Base-by-base conservation (phyloP, 441 rosid genomes). In the Erodium chrysanthum region DNA sequence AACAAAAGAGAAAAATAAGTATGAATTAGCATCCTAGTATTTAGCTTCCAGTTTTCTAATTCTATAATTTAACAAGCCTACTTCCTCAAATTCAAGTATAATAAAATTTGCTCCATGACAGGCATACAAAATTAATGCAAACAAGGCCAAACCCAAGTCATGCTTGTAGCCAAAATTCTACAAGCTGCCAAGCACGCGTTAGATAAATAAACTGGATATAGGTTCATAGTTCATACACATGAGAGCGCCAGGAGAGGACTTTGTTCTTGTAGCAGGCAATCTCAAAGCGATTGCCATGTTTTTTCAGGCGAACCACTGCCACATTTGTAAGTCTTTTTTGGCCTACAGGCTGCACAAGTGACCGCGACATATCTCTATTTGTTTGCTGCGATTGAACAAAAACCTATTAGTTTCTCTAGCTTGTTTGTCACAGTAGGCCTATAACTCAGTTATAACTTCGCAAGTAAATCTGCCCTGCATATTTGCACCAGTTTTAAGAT, bases 221-320 rank as follows among this genome's bases (percentile, higher is more conserved):
- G 42, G 64, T 2, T 69, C 96, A 83, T 79, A 94, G 64, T 2
- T 69, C 96, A 83, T 79, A 94, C 99, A 88, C 96, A 79, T 88
- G 85, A 20, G 96, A 88, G 60, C 99, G 99, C 99, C 99, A 94
- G 2, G 97, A 94, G 60, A 94, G 96, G 85, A 94, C 97, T 80
- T 94, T 89, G 79, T 94, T 91, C 86, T 90, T 90, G 87, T 84
- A 94, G 77, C 99, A 91, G 69, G 99, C 97, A 25, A 91, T 91
- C 84, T 94, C 99, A 80, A 91, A 94, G 65, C 99, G 96, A 66
- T 82, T 82, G 1, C 99, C 96, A 62, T 81, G 85, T 76, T 88
- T 91, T 72, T 94, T 94, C 68, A 94, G 83, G 23, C 96, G 93
- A 68, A 94, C 97, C 4, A 94, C 92, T 21, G 97, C 98, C 20